A percentile compares a stretch with the other conserved stretches of the same genome.
Evolutionary conservation across 345 rosid species (phyloP).

Genomic region (Arabis hirsuta): DNA sequence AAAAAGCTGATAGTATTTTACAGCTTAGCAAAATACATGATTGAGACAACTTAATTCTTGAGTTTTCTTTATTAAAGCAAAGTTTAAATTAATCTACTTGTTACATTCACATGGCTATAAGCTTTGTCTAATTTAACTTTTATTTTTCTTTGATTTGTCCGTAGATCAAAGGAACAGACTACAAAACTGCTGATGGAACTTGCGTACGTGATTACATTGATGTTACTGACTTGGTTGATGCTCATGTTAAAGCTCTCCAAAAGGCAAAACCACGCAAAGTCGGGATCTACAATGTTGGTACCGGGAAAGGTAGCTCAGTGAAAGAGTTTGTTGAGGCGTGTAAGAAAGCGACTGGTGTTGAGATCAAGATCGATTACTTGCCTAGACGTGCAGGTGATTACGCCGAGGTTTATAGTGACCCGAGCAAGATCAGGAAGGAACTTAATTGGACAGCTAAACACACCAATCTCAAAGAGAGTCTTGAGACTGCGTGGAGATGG

Average conservation of each 20-base stretch:
- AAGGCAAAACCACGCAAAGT: slow-evolving; percentile 58
- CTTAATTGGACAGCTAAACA: slow-evolving; percentile 64
- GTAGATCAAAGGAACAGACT: slow-evolving; percentile 68
- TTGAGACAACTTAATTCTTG: slow-evolving; percentile 31
- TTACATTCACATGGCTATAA: slow-evolving; percentile 36
- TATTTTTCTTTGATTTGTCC: neutral
- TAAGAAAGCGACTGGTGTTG: slow-evolving; percentile 62
- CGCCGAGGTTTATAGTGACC: slow-evolving; percentile 66
- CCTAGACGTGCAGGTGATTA: slow-evolving; percentile 68
- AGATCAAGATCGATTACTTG: slow-evolving; percentile 56
- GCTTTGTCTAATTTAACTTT: slow-evolving; percentile 12
- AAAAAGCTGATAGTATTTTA: slow-evolving; percentile 32
- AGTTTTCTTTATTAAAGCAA: slow-evolving; percentile 28
- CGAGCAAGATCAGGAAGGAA: slow-evolving; percentile 53
- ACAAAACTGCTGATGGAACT: slow-evolving; percentile 65
- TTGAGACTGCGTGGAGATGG: slow-evolving; percentile 71
- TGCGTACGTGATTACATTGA: slow-evolving; percentile 66
- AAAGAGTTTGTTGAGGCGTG: slow-evolving; percentile 71
- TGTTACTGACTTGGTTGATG: slow-evolving; percentile 66
- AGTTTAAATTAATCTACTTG: slow-evolving; percentile 21
- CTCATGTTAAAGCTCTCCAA: slow-evolving; percentile 67
- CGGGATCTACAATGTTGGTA: slow-evolving; percentile 68
- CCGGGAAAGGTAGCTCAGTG: slow-evolving; percentile 68
- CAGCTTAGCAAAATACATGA: slow-evolving; percentile 41
- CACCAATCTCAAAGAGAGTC: slow-evolving; percentile 60